phyloP scores from a whole-genome alignment of 192 early-diverging fungal genomes.

The Coemansia erecta region DNA sequence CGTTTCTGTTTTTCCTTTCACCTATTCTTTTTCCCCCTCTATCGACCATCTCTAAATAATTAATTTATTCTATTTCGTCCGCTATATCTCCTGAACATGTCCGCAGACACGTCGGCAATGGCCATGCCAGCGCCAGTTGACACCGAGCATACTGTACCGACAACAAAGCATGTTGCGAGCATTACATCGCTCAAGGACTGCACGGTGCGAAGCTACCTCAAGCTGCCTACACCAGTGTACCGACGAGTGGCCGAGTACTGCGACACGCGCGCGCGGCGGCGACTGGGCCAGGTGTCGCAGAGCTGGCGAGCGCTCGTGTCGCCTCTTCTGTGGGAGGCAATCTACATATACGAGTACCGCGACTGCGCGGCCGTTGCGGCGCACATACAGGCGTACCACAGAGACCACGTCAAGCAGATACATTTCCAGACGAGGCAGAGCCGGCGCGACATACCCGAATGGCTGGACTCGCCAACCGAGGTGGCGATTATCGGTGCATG shows the following conservation, averaged over 20 bases:
- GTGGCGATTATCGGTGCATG: constrained; percentile 51
- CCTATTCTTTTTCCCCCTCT: constrained; percentile 2
- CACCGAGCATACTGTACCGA: not conserved
- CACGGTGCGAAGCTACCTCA: constrained; percentile 22
- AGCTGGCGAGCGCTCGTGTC: constrained; percentile 50
- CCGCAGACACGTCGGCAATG: constrained; percentile 8
- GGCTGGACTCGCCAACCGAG: constrained; percentile 52
- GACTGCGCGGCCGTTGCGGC: constrained; percentile 27
- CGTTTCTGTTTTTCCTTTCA: not conserved
- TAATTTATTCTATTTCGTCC: not conserved
- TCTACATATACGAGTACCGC: constrained; percentile 40
- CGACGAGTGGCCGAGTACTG: constrained; percentile 51
- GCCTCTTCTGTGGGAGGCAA: constrained; percentile 48
- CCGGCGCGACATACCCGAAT: constrained; percentile 39
- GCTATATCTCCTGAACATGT: not conserved
- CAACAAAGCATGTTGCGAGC: constrained; percentile 28
- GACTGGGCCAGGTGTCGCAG: constrained; percentile 48
- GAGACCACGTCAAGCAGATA: constrained; percentile 43
- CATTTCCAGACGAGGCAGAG: constrained; percentile 40
- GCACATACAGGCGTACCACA: constrained; percentile 41
- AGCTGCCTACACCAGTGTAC: constrained; percentile 44
- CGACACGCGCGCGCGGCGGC: constrained; percentile 38
- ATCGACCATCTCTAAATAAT: not conserved
- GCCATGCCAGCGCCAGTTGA: constrained; percentile 1
- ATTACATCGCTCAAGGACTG: constrained; percentile 37